Conservation (phyloP, 1,284 basidiomycete genomes). For the Pseudozyma tsukubaensis region DNA sequence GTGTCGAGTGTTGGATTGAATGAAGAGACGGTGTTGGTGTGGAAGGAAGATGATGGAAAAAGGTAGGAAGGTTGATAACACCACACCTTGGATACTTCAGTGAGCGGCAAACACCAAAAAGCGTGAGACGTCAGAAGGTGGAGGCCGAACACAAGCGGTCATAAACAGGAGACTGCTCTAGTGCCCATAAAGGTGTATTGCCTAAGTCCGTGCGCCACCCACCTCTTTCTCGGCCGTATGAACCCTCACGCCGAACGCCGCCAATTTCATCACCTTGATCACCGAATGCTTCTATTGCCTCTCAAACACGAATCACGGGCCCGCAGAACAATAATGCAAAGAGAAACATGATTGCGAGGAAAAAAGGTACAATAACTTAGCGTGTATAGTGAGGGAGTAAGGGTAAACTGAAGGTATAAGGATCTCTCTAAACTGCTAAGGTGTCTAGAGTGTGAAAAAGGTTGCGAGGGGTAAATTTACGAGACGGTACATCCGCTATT, state of each 20-base stretch:
- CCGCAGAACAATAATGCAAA: not conserved
- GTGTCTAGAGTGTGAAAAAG: not conserved
- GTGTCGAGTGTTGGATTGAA: not conserved
- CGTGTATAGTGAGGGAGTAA: not conserved
- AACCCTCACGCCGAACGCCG: too few species aligned
- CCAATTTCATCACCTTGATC: too few species aligned
- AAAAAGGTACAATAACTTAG: not conserved
- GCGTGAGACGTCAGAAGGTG: too few species aligned
- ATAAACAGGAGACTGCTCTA: not conserved
- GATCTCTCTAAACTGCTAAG: not conserved
- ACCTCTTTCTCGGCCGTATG: too few species aligned
- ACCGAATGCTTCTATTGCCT: not conserved
- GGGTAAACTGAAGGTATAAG: not conserved
- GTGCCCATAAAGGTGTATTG: not conserved
- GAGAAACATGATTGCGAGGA: not conserved
- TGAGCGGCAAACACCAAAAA: too few species aligned
- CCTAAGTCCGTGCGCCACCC: not conserved
- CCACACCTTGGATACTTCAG: too few species aligned
- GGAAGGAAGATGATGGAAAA: not conserved
- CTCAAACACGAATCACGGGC: not conserved
- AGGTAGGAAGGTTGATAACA: too few species aligned
- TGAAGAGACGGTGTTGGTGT: not conserved
- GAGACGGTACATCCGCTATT: slow-evolving; percentile 68
- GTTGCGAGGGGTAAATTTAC: slow-evolving; percentile 1
- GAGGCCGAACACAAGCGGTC: not conserved